A percentile compares a stretch with the other conserved stretches of the same genome.
phyloP scores from a whole-genome alignment of 345 rosid species.

The Camelina hispida region DNA sequence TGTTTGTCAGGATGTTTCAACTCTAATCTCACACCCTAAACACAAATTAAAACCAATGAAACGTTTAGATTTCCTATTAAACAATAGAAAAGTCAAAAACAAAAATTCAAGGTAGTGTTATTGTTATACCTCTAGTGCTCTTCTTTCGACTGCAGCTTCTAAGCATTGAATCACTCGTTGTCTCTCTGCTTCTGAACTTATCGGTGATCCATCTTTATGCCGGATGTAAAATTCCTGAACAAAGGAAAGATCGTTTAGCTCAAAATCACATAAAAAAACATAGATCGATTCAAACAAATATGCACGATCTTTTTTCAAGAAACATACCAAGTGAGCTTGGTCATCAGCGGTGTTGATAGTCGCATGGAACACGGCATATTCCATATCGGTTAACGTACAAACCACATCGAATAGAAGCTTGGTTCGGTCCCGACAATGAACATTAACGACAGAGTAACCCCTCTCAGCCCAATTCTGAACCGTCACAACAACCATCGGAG shows the following conservation, averaged over 20 bases:
- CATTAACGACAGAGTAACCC: slow-evolving; percentile 84
- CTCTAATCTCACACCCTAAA: slow-evolving; percentile 88
- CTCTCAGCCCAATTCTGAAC: slow-evolving; percentile 91
- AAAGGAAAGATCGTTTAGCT: background rate
- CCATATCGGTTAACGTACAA: slow-evolving; percentile 97
- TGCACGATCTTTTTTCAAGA: background rate
- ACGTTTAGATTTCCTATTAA: slow-evolving; percentile 11
- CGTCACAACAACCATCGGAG: slow-evolving; percentile 64
- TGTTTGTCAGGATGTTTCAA: slow-evolving; percentile 62
- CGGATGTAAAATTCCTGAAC: slow-evolving; percentile 72
- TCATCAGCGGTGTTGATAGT: slow-evolving; percentile 69
- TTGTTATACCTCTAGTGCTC: slow-evolving; percentile 71
- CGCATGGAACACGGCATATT: slow-evolving; percentile 85
- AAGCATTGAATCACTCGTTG: slow-evolving; percentile 90
- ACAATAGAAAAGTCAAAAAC: background rate
- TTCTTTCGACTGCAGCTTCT: slow-evolving; percentile 85
- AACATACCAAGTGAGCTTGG: slow-evolving; percentile 73
- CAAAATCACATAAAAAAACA: background rate
- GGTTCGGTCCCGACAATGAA: slow-evolving; percentile 85
- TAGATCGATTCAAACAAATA: background rate
- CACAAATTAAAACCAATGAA: slow-evolving; percentile 24
- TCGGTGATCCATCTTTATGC: slow-evolving; percentile 91
- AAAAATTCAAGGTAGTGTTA: background rate
- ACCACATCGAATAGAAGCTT: slow-evolving; percentile 89
- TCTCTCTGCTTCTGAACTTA: slow-evolving; percentile 92